Evolutionary conservation across 495 filamentous ascomycete species (phyloP).

Genomic region (Halenospora varia): DNA sequence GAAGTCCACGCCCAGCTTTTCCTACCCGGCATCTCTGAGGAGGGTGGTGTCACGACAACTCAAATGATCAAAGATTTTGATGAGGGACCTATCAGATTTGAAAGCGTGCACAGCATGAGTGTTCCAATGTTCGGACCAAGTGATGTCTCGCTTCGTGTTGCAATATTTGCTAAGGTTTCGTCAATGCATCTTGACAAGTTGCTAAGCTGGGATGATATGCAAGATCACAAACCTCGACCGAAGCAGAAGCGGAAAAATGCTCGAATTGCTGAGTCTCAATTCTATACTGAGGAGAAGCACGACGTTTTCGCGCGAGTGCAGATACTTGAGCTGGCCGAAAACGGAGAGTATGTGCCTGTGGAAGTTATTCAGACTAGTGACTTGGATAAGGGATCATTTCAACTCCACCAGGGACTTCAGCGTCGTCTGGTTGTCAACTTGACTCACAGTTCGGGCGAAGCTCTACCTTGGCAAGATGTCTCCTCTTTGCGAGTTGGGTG

Average conservation of each 20-base stretch:
- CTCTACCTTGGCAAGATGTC: slow-evolving; percentile 81
- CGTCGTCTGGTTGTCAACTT: slow-evolving; percentile 81
- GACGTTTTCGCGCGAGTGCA: slow-evolving; percentile 86
- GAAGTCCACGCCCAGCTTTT: slow-evolving; percentile 96
- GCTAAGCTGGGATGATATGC: slow-evolving; percentile 98
- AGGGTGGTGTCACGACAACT: slow-evolving; percentile 86
- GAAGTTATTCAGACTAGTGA: slow-evolving; percentile 84
- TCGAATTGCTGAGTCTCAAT: slow-evolving; percentile 84
- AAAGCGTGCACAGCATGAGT: slow-evolving; percentile 98
- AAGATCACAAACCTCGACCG: slow-evolving; percentile 56
- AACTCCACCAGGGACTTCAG: slow-evolving; percentile 93
- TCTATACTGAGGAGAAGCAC: slow-evolving; percentile 87
- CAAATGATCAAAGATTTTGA: slow-evolving; percentile 94
- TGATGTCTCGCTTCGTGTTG: slow-evolving; percentile 75
- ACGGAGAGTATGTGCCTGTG: slow-evolving; percentile 85
- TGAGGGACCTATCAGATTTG: slow-evolving; percentile 89
- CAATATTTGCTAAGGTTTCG: slow-evolving; percentile 88
- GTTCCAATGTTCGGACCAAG: slow-evolving; percentile 80
- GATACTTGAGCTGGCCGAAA: slow-evolving; percentile 85
- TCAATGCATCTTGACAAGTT: slow-evolving; percentile 95
- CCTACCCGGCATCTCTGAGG: slow-evolving; percentile 86
- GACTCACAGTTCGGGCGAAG: slow-evolving; percentile 83
- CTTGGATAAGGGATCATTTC: slow-evolving; percentile 81
- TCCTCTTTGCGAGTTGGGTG: slow-evolving; percentile 68
- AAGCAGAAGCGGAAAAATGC: slow-evolving; percentile 60